phyloP scores from a whole-genome alignment of 495 filamentous ascomycete genomes.

The Amphirosellinia nigrospora region DNA sequence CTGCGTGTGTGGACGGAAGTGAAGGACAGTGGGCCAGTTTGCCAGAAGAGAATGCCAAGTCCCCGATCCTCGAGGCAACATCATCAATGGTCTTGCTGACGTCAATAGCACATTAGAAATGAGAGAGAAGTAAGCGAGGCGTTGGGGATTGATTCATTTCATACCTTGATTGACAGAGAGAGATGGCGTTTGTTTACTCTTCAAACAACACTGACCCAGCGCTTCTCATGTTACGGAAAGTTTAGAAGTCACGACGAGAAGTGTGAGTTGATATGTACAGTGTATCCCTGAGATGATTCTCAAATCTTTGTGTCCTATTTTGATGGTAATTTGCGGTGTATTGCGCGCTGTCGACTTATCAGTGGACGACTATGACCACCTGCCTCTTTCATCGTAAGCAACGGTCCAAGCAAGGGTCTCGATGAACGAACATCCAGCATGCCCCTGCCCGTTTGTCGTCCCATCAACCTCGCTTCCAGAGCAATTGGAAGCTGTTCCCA shows the following conservation, averaged over 20 bases:
- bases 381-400: conserved; percentile 28
- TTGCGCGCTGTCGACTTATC: conserved; percentile 15
- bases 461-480: not conserved
- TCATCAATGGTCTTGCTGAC: not conserved
- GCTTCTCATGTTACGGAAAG: not conserved
- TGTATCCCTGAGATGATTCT: not conserved
- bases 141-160: not conserved
- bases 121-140: not conserved
- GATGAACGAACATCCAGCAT: not conserved
- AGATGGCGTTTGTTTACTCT: not conserved
- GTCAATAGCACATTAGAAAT: not conserved
- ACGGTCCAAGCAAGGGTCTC: conserved; percentile 10
- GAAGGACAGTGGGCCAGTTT: not conserved
- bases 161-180: not conserved
- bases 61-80: not conserved
- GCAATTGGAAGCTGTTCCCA: conserved; percentile 13
- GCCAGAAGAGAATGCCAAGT: not conserved
- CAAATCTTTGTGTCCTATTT: not conserved
- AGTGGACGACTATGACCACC: conserved; percentile 18
- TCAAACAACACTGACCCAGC: not conserved
- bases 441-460: conserved; percentile 7
- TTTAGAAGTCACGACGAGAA: not conserved
- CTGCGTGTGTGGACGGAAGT: too few species aligned
- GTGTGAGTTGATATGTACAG: not conserved
- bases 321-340: conserved; percentile 1